Conservation (phyloP, 208 protist genomes). For the Histomonas meleagridis region DNA sequence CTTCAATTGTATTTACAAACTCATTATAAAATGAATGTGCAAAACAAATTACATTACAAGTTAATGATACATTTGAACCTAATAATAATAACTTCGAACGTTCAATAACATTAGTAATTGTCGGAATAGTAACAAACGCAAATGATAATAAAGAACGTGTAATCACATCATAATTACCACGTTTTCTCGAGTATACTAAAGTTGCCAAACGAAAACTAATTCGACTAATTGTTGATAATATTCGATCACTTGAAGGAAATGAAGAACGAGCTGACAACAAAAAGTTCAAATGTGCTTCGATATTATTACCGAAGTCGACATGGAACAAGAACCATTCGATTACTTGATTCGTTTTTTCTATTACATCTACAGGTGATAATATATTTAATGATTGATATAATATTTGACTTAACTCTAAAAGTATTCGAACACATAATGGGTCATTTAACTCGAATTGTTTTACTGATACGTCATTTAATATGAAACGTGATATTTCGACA, state of each 20-base stretch:
- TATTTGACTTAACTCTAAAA: not conserved
- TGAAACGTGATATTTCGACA: not conserved
- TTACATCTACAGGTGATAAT: not conserved
- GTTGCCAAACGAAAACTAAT: not conserved
- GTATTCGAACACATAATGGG: slow-evolving; percentile 4
- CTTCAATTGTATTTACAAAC: not conserved
- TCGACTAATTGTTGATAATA: not conserved
- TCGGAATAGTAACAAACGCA: not conserved
- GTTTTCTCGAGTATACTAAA: not conserved
- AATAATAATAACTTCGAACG: not conserved
- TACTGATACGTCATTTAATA: not conserved
- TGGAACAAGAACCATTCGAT: slow-evolving; percentile 24
- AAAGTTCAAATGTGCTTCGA: not conserved
- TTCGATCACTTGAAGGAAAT: not conserved
- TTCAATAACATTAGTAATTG: not conserved
- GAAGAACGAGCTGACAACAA: not conserved
- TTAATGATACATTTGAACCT: not conserved
- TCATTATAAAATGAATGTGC: not conserved
- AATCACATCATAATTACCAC: not conserved
- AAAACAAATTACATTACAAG: not conserved
- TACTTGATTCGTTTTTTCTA: not conserved
- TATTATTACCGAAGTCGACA: slow-evolving; percentile 15
- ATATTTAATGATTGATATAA: not conserved
- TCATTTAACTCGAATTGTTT: slow-evolving; percentile 18
- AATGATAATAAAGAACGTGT: not conserved